These are phyloP conservation scores for Scutellaria galericulata DNA, from an alignment of 257 asterid genomes.

Conservation along the genomic window DNA sequence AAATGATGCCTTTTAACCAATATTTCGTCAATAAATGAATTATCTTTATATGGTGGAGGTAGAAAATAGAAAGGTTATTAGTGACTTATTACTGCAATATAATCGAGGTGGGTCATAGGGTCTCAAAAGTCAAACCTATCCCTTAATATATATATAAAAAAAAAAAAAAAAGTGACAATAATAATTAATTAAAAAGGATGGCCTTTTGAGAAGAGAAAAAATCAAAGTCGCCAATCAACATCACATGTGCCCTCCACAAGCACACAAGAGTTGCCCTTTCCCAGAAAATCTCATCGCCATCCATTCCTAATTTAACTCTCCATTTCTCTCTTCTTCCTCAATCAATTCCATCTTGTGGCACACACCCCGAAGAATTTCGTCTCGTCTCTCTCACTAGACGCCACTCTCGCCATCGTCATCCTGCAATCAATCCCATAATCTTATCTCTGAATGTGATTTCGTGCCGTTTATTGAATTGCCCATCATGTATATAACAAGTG, in stretches of 20 bases:
- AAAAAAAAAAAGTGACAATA: too few relatives aligned
- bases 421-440: conserved; percentile 38
- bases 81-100: too few relatives aligned
- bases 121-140: neutral
- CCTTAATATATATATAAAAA: neutral
- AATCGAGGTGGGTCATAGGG: too few relatives aligned
- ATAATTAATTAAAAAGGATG: too few relatives aligned
- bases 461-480: conserved; percentile 21
- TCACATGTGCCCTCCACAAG: conserved; percentile 55
- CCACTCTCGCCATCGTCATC: conserved; percentile 33
- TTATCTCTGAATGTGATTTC: conserved; percentile 46
- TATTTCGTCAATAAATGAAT: too few relatives aligned
- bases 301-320: conserved; percentile 25
- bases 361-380: conserved; percentile 43
- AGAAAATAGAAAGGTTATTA: too few relatives aligned
- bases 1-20: too few relatives aligned
- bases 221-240: conserved; percentile 18
- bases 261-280: conserved; percentile 36
- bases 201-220: conserved; percentile 7
- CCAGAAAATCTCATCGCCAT: conserved; percentile 35
- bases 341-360: conserved; percentile 40
- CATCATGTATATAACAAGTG: conserved; percentile 65
- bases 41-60: too few relatives aligned
- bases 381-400: neutral
- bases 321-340: conserved; percentile 8